Conservation (phyloP, 805 yeast species). For the Komagataella phaffii region DNA sequence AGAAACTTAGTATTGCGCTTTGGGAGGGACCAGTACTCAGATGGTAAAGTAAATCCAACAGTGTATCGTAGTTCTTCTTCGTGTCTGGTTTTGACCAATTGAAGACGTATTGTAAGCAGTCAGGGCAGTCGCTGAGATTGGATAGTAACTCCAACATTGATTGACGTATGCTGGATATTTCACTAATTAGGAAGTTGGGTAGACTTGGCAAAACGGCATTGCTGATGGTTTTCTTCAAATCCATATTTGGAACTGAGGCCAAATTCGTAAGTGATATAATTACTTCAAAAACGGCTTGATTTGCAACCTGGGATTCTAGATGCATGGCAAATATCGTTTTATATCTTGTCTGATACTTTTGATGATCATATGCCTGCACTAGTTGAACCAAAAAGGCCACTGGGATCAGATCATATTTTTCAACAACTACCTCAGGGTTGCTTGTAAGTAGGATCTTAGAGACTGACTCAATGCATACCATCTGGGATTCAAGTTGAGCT, state of each 20-base stretch:
- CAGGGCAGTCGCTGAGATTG: constrained; percentile 25
- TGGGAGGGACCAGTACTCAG: constrained; percentile 27
- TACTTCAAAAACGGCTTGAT: constrained; percentile 28
- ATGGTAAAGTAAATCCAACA: constrained; percentile 23
- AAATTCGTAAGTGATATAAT: constrained; percentile 38
- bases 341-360: constrained; percentile 8
- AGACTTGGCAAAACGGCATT: background rate
- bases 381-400: constrained; percentile 36
- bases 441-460: background rate
- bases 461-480: background rate
- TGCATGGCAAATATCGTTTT: background rate
- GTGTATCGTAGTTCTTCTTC: constrained; percentile 23
- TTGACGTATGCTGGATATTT: background rate
- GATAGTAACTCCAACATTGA: constrained; percentile 34
- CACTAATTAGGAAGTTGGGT: background rate
- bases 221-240: constrained; percentile 11
- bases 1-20: constrained; percentile 15
- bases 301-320: constrained; percentile 11
- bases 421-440: background rate
- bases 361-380: constrained; percentile 22
- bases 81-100: constrained; percentile 25
- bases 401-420: constrained; percentile 4
- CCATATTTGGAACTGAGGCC: constrained; percentile 23
- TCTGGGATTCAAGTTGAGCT: background rate
- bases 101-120: constrained; percentile 41